Base-by-base conservation (phyloP, 78 protist species). In the Salpingoeca rosetta region DNA sequence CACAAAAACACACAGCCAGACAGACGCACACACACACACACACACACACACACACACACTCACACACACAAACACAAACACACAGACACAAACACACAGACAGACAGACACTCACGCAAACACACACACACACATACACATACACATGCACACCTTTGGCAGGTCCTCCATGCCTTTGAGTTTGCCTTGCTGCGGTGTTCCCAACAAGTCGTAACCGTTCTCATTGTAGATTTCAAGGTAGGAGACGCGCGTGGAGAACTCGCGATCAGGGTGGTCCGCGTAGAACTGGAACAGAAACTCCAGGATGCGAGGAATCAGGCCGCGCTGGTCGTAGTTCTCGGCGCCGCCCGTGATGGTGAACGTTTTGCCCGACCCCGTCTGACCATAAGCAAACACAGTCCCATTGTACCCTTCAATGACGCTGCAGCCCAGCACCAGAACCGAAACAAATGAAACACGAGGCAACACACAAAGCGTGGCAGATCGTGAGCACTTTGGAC, bases 191-290 rank as follows among this genome's bases (percentile, higher is more conserved):
- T n/a, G n/a, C n/a, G n/a, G n/a, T n/a, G n/a, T n/a, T n/a, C n/a
- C n/a, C n/a, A n/a, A n/a, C 77, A 93, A 76, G 85, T 93, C 95
- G 72, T 93, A 89, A 3, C 90, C 93, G 1, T 0, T 28, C 41
- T 91, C 91, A 75, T 91, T 89, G 92, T 93, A 93, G 83, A 93
- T 89, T 74, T 93, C 93, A 17, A 93, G 82, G 76, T 93, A 93
- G 31, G 92, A 89, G 37, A 93, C 44, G 42, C 87, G 88, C n/a
- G 65, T 72, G 74, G 86, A 2, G 44, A 0, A 85, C n/a, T 2
- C 31, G 27, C 0, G 0, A 81, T 80, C 72, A 2, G 90, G 56
- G 26, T 83, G 75, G 80, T 87, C 43, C 22, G 65, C 65, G 41
- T 79, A 37, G 82, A 83, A 51, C 27, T 65, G 1, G 76, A 90